Evolutionary conservation across 2,329 filamentous ascomycete genomes (phyloP), one percentile per base, ranked within the genome.

Genomic region (Alternaria incomplexa): DNA sequence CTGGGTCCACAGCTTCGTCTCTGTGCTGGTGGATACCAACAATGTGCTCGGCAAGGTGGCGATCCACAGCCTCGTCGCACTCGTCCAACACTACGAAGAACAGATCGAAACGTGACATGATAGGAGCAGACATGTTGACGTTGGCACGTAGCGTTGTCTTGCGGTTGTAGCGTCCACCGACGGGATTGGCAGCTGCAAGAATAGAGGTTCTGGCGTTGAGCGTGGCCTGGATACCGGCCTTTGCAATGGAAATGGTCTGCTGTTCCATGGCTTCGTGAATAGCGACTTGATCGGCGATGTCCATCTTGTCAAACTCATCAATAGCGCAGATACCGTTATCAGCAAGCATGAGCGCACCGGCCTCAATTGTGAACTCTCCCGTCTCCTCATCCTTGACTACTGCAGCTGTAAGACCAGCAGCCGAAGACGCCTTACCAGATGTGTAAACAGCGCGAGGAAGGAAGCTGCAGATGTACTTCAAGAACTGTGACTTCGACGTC

Each of bases 221-320:
- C 0, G 96, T 99, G 5, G 96, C 96, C 79, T 99, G 96, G 62
- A 99, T 99, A 74, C 96, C 96, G 6, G 96, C 96, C 83, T 99
- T 99, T 63, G 96, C 95, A 74, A 99, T 99, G 9, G 93, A 97
- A 69, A 99, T 99, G 6, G 96, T 99, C 82, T 99, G 96, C 84
- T 99, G 96, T 87, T 99, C 96, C 96, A 99, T 99, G 63, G 96
- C 96, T 88, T 99, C 96, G 87, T 99, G 96, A 75, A 99, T 99
- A 69, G 96, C 96, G 58, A 99, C 96, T 83, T 99, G 96, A 79
- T 99, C 96, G 56, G 85, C 89, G 65, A 99, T 92, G 75, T 99
- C 96, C 96, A 99, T 99, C 84, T 99, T 99, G 88, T 99, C 96
- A 73, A 99, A 99, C 79, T 99, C 96, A 77, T 99, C 96, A 78